Evolutionary conservation across 345 rosid genomes (phyloP).

Genomic region (Populus tremula): DNA sequence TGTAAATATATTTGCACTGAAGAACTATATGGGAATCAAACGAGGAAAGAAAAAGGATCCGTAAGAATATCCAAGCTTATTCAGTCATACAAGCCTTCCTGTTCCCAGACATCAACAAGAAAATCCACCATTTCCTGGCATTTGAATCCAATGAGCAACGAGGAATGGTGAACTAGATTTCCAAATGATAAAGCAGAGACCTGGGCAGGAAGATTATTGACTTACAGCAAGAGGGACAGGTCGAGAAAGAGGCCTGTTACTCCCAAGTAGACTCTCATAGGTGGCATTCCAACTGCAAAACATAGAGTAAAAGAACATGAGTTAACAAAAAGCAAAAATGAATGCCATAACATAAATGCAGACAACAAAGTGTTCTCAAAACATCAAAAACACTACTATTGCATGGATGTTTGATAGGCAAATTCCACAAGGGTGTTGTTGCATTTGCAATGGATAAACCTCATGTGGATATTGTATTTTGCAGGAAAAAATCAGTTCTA

Average conservation of each 20-base stretch:
- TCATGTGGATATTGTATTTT: background rate
- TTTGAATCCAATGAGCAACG: conserved; percentile 2
- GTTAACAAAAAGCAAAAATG: no score
- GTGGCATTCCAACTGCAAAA: conserved; percentile 35
- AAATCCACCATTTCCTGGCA: conserved; percentile 43
- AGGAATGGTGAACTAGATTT: background rate
- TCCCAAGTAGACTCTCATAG: conserved; percentile 55
- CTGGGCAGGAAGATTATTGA: background rate
- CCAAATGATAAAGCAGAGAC: background rate
- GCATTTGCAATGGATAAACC: background rate
- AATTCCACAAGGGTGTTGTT: background rate
- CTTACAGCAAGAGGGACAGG: conserved; percentile 64
- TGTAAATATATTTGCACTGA: background rate
- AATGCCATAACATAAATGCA: background rate
- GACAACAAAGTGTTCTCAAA: background rate
- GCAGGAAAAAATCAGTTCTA: background rate
- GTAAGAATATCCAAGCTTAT: background rate
- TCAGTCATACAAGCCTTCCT: conserved; percentile 32
- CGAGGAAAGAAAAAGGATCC: background rate
- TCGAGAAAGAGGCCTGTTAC: conserved; percentile 41
- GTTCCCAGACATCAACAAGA: conserved; percentile 30
- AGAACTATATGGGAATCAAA: background rate
- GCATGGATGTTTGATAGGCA: background rate
- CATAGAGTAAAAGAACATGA: background rate
- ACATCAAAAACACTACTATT: background rate